A percentile compares a stretch with the other conserved stretches of the same genome.
phyloP scores from a whole-genome alignment of 1,284 basidiomycete genomes.

The Coniferiporia sulphurascens region DNA sequence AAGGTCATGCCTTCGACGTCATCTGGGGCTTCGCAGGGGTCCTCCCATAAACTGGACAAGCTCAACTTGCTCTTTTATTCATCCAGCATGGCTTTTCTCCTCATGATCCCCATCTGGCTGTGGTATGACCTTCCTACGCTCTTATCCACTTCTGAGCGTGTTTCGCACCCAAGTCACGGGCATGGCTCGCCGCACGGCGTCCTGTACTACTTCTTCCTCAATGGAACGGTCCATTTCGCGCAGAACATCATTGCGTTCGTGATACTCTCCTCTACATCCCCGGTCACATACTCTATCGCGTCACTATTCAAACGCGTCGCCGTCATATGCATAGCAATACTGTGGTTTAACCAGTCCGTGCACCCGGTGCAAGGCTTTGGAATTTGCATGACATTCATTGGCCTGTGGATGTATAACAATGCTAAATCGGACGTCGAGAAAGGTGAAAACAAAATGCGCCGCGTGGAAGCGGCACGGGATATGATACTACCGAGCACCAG shows the following conservation, averaged over 20 bases:
- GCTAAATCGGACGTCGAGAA: conserved; percentile 91
- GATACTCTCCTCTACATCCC: conserved; percentile 92
- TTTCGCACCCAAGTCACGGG: conserved; percentile 46
- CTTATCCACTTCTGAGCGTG: conserved; percentile 40
- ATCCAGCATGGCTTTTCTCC: conserved; percentile 86
- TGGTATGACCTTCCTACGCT: conserved; percentile 78
- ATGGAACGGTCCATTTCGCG: conserved; percentile 93
- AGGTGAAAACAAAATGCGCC: conserved; percentile 83
- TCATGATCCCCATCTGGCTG: conserved; percentile 94
- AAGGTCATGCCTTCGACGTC: conserved; percentile 85
- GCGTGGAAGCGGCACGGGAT: conserved; percentile 78
- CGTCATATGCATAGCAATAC: conserved; percentile 95
- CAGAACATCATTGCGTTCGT: conserved; percentile 98
- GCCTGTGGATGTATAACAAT: conserved; percentile 95
- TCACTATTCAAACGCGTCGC: conserved; percentile 97
- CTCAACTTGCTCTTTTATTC: conserved; percentile 95
- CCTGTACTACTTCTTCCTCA: conserved; percentile 77
- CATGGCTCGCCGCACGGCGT: conserved; percentile 51
- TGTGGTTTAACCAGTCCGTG: conserved; percentile 93
- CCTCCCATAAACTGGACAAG: conserved; percentile 87
- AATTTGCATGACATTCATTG: conserved; percentile 85
- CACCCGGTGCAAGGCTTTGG: conserved; percentile 84
- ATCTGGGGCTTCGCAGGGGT: conserved; percentile 34
- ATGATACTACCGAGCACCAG: conserved; percentile 70
- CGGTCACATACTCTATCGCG: conserved; percentile 98